Evolutionary conservation across 768 basidiomycete genomes (phyloP), one percentile per base, ranked within the genome.

Genomic region (Rhizopogon vinicolor): DNA sequence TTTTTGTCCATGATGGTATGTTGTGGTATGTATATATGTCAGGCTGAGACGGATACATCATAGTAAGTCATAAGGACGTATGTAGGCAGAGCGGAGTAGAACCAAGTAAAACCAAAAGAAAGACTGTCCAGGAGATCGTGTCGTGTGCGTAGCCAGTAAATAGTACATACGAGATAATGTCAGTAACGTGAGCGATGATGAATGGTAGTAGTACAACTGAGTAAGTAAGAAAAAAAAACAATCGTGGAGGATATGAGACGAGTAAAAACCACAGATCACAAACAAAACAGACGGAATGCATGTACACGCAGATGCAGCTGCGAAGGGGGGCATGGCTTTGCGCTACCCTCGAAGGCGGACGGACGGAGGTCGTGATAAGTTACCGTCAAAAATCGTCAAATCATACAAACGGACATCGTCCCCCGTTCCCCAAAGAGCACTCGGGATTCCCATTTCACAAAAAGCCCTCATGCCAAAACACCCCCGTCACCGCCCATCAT

Each of bases 381-480:
- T 33, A 33, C 31, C 35, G 31, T 22, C 18, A 18, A 33, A 25
- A 13, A 25, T 48, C 19, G 13, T 46, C 31, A 33, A 33, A 31
- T 46, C 45, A 31, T 48, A 48, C 45, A 48, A 33, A 1, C n/a
- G 42, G 22, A 10, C 7, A 13, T 22, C 19, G 5, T 31, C 29
- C 18, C 28, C 35, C 35, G 5, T 3, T 33, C 18, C 28, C 13
- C 31, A 33, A 19, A 33, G 13, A 8, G 29, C 9, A 45, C 14
- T 13, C 45, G 7, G 6, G 6, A 35, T 12, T 37, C 35, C 35
- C 13, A 37, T 12, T 45, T 31, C 41, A 18, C 12, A 46, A 14
- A 25, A 46, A 19, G n/a, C 12, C 7, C 19, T 65, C 31, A 69
- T 6, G 60, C 56, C 55, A 68, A 52, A 42, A 70, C 60, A 4